Evolutionary conservation across 2,329 filamentous ascomycete species (phyloP), one percentile per base, ranked within the genome.

Genomic region (Aspergillus nomiae): DNA sequence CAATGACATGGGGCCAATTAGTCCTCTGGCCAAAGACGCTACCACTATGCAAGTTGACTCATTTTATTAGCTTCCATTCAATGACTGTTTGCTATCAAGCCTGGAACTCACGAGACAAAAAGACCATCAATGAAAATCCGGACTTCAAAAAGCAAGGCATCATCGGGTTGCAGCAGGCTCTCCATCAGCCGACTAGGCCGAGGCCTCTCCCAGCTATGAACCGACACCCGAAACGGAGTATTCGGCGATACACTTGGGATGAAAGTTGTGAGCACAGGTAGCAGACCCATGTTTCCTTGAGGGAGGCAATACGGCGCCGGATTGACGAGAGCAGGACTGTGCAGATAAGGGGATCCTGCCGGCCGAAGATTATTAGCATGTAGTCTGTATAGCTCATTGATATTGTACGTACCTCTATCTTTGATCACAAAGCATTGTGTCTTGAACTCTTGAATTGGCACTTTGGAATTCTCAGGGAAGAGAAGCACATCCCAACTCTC

Each of bases 401-500:
- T 63, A 73, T 51, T 59, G 65, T 50, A 76, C 74, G 61, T 65
- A 80, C 80, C 79, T 67, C 74, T 75, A 65, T 86, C 85, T 62
- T 79, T 79, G 41, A 89, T 85, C 36, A 90, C 87, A 74, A 90
- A 90, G 75, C 91, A 96, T 64, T 87, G 84, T 9, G 91, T 92
- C 73, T 88, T 89, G 83, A 95, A 96, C 77, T 96, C 92, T 76
- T 92, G 91, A 60, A 94, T 78, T 1, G 92, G 92, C 14, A 90
- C 80, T 70, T 87, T 89, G 69, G 84, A 88, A 64, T 85, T 84
- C 77, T 81, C 80, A 0, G 91, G 89, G 74, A 96, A 96, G 65
- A 96, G 82, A 50, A 96, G 86, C 60, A 95, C 86, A 72, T 96
- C 92, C 92, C 92, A 96, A 72, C 92, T 88, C 70, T 92, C 86